A percentile compares a stretch with the other conserved stretches of the same genome.
phyloP scores from a whole-genome alignment of 192 early-diverging fungal species.

The Rhizoclosmatium globosum region DNA sequence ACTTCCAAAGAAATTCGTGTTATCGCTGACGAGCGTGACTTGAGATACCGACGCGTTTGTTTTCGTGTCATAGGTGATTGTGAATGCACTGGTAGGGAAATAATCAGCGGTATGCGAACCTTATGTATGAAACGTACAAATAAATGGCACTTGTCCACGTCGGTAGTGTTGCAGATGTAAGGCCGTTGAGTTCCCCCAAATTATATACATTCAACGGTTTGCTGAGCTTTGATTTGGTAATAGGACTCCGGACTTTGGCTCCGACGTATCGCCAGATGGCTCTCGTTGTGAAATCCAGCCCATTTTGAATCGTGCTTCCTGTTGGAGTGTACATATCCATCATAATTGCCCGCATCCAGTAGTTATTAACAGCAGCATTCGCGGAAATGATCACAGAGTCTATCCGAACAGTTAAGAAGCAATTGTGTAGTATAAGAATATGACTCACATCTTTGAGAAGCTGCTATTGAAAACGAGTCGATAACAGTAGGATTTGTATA shows the following conservation, averaged over 20 bases:
- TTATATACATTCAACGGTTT: slow-evolving; percentile 8
- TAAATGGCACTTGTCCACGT: neutral
- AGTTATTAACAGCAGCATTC: neutral
- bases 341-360: slow-evolving; percentile 27
- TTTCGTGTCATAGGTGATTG: neutral
- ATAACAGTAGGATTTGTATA: slow-evolving; percentile 5
- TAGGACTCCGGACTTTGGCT: neutral
- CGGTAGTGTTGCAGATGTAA: neutral
- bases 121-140: neutral
- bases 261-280: slow-evolving; percentile 23
- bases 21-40: slow-evolving; percentile 9
- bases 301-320: slow-evolving; percentile 11
- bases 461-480: neutral
- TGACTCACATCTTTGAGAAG: slow-evolving; percentile 17
- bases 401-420: neutral
- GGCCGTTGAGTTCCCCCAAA: slow-evolving; percentile 24
- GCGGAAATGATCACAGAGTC: slow-evolving; percentile 27
- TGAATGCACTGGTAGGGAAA: neutral
- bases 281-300: neutral
- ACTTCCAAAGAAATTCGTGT: neutral
- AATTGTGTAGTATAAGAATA: neutral
- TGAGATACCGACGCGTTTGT: neutral
- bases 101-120: neutral
- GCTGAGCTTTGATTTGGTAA: neutral
- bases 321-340: slow-evolving; percentile 25